A percentile compares a stretch with the other conserved stretches of the same genome.
phyloP scores from a whole-genome alignment of 2,329 filamentous ascomycete genomes.

The Aspergillus ochraceus region DNA sequence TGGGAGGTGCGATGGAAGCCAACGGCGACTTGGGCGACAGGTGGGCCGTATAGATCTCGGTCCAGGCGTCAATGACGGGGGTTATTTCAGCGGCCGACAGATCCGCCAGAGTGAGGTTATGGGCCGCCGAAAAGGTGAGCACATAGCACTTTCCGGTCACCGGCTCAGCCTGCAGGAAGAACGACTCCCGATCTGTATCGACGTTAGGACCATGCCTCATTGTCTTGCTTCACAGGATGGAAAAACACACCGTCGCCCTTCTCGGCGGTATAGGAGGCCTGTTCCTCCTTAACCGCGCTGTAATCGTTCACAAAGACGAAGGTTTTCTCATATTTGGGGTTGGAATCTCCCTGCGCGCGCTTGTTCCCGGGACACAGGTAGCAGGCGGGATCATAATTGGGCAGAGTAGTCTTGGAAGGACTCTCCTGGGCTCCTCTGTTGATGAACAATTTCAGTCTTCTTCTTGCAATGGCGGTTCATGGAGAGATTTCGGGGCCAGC shows the following conservation, averaged over 20 bases:
- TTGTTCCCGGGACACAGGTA: slow-evolving; percentile 93
- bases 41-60: slow-evolving; percentile 81
- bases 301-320: slow-evolving; percentile 98
- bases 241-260: slow-evolving; percentile 50
- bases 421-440: slow-evolving; percentile 74
- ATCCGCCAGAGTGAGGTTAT: slow-evolving; percentile 91
- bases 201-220: slow-evolving; percentile 7
- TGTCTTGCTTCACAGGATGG: background rate
- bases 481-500: slow-evolving; percentile 34
- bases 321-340: slow-evolving; percentile 81
- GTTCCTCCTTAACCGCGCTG: slow-evolving; percentile 91
- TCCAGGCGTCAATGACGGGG: slow-evolving; percentile 87
- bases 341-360: slow-evolving; percentile 80
- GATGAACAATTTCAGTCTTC: background rate
- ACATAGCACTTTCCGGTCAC: slow-evolving; percentile 97
- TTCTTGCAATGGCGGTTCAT: background rate
- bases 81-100: slow-evolving; percentile 75
- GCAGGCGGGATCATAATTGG: slow-evolving; percentile 85
- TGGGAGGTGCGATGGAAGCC: slow-evolving; percentile 46
- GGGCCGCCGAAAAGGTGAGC: slow-evolving; percentile 85
- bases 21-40: slow-evolving; percentile 71
- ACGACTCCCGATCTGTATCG: slow-evolving; percentile 65
- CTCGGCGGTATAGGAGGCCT: slow-evolving; percentile 70
- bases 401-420: slow-evolving; percentile 66
- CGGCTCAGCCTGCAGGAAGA: slow-evolving; percentile 77